A percentile compares a stretch with the other conserved stretches of the same genome.
Conservation (phyloP, 1,139 yeast species). For the Saccharomyces hybrid region DNA sequence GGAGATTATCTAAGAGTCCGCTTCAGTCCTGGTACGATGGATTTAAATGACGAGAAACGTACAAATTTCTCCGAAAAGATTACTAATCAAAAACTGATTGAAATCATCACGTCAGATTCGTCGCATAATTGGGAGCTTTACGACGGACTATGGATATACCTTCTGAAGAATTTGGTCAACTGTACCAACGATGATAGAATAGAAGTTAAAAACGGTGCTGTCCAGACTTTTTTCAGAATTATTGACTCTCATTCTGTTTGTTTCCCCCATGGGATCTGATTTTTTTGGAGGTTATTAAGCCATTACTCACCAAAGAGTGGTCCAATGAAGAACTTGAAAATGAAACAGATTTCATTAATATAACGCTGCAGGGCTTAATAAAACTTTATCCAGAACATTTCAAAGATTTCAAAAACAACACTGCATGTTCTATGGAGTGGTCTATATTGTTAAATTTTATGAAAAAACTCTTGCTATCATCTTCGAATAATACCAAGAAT, state of each 20-base stretch:
- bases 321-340: constrained; percentile 19
- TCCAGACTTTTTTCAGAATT: constrained; percentile 79
- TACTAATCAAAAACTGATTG: constrained; percentile 9
- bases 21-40: constrained; percentile 4
- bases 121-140: constrained; percentile 13
- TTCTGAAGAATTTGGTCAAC: constrained; percentile 52
- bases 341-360: constrained; percentile 24
- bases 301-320: constrained; percentile 31
- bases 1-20: constrained; percentile 59
- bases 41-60: constrained; percentile 4
- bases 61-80: constrained; percentile 7
- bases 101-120: constrained; percentile 12
- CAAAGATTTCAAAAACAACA: constrained; percentile 11
- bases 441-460: constrained; percentile 17
- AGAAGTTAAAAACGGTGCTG: constrained; percentile 82
- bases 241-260: constrained; percentile 67
- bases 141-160: constrained; percentile 52
- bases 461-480: constrained; percentile 34
- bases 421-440: constrained; percentile 21
- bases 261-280: constrained; percentile 53
- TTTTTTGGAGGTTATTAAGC: constrained; percentile 44
- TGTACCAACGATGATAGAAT: constrained; percentile 59
- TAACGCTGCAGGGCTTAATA: constrained; percentile 32
- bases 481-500: constrained; percentile 36
- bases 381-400: constrained; percentile 30